Conservation (phyloP, 768 basidiomycete species). For the Phanerochaete sordida region DNA sequence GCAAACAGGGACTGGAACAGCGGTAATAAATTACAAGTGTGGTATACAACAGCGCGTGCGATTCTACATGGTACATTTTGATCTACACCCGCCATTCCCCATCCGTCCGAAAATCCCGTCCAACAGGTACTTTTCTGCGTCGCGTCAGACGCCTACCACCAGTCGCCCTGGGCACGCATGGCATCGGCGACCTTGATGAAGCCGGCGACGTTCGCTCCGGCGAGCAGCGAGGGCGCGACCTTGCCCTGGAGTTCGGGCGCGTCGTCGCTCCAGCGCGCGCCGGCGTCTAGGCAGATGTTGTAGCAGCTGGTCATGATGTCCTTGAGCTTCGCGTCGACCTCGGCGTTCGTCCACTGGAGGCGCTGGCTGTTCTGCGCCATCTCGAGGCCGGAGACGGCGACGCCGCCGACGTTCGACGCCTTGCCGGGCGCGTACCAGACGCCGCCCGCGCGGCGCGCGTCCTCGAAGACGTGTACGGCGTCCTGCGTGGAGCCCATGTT, state of each 20-base stretch:
- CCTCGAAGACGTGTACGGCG: conserved; percentile 71
- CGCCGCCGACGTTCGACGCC: conserved; percentile 68
- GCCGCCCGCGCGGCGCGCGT: conserved; percentile 46
- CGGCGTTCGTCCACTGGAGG: conserved; percentile 55
- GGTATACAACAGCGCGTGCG: not conserved
- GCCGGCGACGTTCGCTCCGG: conserved; percentile 72
- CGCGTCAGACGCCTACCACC: conserved; percentile 50
- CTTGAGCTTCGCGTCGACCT: conserved; percentile 68
- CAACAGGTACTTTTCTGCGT: not conserved
- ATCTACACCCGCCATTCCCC: not conserved
- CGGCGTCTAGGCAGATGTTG: conserved; percentile 54
- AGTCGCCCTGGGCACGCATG: conserved; percentile 72
- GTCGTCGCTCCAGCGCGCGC: conserved; percentile 49
- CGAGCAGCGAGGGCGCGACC: conserved; percentile 49
- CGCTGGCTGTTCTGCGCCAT: conserved; percentile 78
- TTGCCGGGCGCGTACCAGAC: conserved; percentile 77
- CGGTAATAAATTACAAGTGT: not conserved
- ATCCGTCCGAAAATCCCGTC: not conserved
- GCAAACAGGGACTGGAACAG: not conserved
- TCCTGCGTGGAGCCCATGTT: conserved; percentile 77
- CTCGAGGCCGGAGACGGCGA: conserved; percentile 75
- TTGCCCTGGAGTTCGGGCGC: conserved; percentile 35
- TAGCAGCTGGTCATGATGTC: conserved; percentile 69
- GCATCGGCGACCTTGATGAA: conserved; percentile 71
- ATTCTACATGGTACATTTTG: not conserved